Evolutionary conservation across 1,284 basidiomycete genomes (phyloP), one percentile per base, ranked within the genome.

Genomic region (Trametes hirsuta): DNA sequence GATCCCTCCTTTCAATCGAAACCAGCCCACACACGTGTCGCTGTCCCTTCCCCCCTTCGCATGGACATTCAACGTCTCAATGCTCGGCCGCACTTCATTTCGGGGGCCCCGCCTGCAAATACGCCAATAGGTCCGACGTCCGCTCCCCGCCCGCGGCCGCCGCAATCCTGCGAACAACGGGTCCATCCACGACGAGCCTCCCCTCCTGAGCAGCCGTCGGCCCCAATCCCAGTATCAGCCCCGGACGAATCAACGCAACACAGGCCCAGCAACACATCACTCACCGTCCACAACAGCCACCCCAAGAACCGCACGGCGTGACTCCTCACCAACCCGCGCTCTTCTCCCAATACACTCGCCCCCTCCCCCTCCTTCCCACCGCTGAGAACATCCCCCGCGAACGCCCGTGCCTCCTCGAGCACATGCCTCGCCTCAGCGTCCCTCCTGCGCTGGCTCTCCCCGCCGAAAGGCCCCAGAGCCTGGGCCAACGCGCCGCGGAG

Each of bases 401-500:
- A 36, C 8, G 37, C 52, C n/a, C 30, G 21, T 24, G 50, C 30
- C 10, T 53, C 53, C 34, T 10, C 24, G 9, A 21, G 21, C 15
- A 49, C 37, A 11, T 24, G 18, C 21, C 15, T 34, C 21, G 30
- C 34, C 11, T 3, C 39, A 15, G 25, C 9, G 34, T 14, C 15
- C 15, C 11, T 11, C 37, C 14, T 30, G 4, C 6, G 8, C 41
- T 8, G 44, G 2, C 18, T 18, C 18, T 4, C 5, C 3, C 21
- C 1, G 18, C 15, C 39, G 12, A 0, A n/a, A 12, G 9, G 12
- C 15, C 15, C 42, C 41, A 45, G 34, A 18, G 30, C 6, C n/a
- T 36, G 36, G 14, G 40, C n/a, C 53, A 70, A 22, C 63, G 66
- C 67, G 10, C 67, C 63, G 4, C 84, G 77, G 40, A 84, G 64